phyloP scores from a whole-genome alignment of 805 yeast species.

The Ogataea pini region DNA sequence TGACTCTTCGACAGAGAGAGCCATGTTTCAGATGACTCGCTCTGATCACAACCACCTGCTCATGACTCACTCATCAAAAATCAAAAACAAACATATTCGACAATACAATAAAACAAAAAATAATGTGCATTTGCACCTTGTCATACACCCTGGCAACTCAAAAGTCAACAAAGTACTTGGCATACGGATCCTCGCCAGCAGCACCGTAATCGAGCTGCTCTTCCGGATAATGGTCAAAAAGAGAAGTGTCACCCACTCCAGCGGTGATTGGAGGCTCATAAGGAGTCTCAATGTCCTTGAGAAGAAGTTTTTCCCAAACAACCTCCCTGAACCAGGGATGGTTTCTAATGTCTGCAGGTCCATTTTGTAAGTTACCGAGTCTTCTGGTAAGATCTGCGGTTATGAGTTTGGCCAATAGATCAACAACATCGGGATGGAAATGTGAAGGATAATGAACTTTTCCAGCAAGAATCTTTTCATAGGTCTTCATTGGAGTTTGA shows the following conservation, averaged over 20 bases:
- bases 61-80: too few relatives aligned
- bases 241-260: slow-evolving; percentile 62
- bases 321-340: slow-evolving; percentile 65
- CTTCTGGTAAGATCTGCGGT: slow-evolving; percentile 57
- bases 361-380: slow-evolving; percentile 59
- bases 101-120: background rate
- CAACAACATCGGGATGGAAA: slow-evolving; percentile 56
- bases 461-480: slow-evolving; percentile 59
- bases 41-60: too few relatives aligned
- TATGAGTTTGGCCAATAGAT: slow-evolving; percentile 51
- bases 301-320: slow-evolving; percentile 58
- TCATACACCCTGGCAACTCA: too few relatives aligned
- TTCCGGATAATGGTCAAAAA: slow-evolving; percentile 73
- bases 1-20: too few relatives aligned
- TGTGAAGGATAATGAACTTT: slow-evolving; percentile 55
- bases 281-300: slow-evolving; percentile 61
- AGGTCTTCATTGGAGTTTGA: slow-evolving; percentile 64
- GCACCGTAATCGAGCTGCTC: slow-evolving; percentile 84
- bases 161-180: slow-evolving; percentile 34
- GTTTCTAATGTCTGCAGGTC: slow-evolving; percentile 56
- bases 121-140: too few relatives aligned
- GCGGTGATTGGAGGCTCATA: slow-evolving; percentile 66
- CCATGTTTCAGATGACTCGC: too few relatives aligned
- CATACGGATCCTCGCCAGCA: slow-evolving; percentile 46
- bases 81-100: background rate